These are phyloP conservation scores for Geotrichum phurueaensis DNA, from an alignment of 1,139 yeast genomes.

Conservation along the genomic window DNA sequence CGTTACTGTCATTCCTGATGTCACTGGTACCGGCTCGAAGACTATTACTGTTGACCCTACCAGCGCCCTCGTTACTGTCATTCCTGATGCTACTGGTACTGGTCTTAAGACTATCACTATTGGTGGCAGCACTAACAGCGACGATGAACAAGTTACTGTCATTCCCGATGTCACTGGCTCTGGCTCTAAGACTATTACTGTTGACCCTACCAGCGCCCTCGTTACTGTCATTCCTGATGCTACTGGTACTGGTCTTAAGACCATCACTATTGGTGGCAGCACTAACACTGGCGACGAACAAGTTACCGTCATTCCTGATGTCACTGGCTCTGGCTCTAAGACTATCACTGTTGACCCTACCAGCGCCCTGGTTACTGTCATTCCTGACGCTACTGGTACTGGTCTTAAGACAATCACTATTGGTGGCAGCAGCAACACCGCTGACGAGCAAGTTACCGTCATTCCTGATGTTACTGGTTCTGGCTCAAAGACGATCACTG, in stretches of 20 bases:
- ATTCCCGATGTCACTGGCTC: neutral
- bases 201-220: neutral
- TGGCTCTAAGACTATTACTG: neutral
- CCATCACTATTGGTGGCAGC: neutral
- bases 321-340: neutral
- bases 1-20: neutral
- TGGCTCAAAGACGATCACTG: neutral
- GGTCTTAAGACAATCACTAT: neutral
- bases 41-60: neutral
- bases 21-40: neutral
- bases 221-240: neutral
- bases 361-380: neutral
- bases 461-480: neutral
- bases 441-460: neutral
- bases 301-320: neutral
- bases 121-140: neutral
- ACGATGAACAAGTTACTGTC: neutral
- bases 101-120: neutral
- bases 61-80: neutral
- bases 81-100: neutral
- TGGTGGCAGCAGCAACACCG: neutral
- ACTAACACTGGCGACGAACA: neutral
- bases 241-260: neutral
- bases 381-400: neutral
- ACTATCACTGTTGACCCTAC: neutral